Base-by-base conservation (phyloP, 371 early-diverging fungal genomes). In the Mortierella sp. region DNA sequence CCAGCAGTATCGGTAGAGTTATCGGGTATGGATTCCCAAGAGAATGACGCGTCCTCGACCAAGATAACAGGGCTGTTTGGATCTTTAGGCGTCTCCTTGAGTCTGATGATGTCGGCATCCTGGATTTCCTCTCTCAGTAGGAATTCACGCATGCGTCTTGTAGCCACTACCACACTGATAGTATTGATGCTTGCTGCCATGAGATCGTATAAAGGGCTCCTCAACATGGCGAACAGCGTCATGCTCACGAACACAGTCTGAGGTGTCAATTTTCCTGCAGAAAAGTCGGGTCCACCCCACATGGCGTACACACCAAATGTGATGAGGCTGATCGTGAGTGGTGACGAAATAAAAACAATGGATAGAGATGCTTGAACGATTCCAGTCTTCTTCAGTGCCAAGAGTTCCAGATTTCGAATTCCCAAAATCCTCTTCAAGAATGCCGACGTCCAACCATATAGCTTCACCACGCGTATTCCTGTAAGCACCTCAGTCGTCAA, bases 31-130 rank as follows among this genome's bases (percentile, higher is more conserved):
- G 34, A 25, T 12, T 41, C 41, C 93, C 93, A 93, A 27, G 76
- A 52, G 68, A 89, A 89, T 10, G 81, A 55, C 17, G 82, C 91
- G 51, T 84, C 71, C 19, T 53, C 45, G 31, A 74, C 60, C 19
- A 46, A 43, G 24, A 74, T 57, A 8, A 60, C 46, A 16, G 76
- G 65, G 0, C 60, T 57, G 8, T 51, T 27, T 4, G 61, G 60
- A 17, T 61, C 41, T 19, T 21, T n/a, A 16, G 74, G 74, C 13
- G 47, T 14, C 2, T 29, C 45, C 7, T 46, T 31, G 49, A 63
- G 63, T 9, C 74, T 63, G 6, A 63, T 5, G 19, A 67, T 39
- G 24, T 67, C 63, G 24, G 54, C 34, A 7, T 63, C 68, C 7
- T 45, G 39, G 17, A 73, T 43, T 34, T 73, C 74, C 28, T 73